Conservation (phyloP, 2,329 filamentous ascomycete species). For the Diaporthe vexans region DNA sequence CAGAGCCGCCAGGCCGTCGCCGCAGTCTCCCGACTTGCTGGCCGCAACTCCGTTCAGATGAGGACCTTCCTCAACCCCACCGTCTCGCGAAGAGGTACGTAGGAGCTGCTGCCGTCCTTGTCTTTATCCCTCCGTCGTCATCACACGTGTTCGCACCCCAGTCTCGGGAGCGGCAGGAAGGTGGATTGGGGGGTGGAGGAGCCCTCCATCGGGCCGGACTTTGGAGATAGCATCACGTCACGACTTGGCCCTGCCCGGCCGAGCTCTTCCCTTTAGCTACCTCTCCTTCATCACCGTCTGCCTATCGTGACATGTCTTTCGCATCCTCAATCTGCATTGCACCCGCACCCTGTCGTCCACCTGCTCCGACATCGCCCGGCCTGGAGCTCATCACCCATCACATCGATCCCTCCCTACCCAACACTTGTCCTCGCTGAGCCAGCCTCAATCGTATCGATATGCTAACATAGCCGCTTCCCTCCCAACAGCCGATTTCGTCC, state of each 20-base stretch:
- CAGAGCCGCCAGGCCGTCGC: constrained; percentile 66
- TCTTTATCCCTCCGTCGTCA: constrained; percentile 4
- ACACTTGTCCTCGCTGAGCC: background rate
- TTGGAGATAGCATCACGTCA: constrained; percentile 38
- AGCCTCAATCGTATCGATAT: background rate
- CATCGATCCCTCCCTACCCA: background rate
- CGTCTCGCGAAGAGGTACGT: constrained; percentile 73
- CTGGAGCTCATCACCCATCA: background rate
- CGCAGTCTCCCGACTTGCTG: constrained; percentile 64
- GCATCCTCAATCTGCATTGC: background rate
- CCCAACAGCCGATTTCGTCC: constrained; percentile 88
- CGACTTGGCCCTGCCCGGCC: constrained; percentile 28
- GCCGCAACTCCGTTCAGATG: constrained; percentile 62
- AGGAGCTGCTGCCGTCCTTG: constrained; percentile 39
- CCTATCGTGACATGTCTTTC: background rate
- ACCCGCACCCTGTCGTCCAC: background rate
- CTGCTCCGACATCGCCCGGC: constrained; percentile 7
- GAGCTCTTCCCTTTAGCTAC: constrained; percentile 7
- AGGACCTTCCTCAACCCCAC: constrained; percentile 73
- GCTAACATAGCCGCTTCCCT: constrained; percentile 46
- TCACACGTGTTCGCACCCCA: constrained; percentile 30
- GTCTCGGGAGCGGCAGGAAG: constrained; percentile 17
- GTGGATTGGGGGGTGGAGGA: constrained; percentile 14
- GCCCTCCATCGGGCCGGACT: constrained; percentile 16
- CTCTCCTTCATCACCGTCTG: background rate